Evolutionary conservation across 2,329 filamentous ascomycete genomes (phyloP).

Genomic region (Rutstroemia sp.): DNA sequence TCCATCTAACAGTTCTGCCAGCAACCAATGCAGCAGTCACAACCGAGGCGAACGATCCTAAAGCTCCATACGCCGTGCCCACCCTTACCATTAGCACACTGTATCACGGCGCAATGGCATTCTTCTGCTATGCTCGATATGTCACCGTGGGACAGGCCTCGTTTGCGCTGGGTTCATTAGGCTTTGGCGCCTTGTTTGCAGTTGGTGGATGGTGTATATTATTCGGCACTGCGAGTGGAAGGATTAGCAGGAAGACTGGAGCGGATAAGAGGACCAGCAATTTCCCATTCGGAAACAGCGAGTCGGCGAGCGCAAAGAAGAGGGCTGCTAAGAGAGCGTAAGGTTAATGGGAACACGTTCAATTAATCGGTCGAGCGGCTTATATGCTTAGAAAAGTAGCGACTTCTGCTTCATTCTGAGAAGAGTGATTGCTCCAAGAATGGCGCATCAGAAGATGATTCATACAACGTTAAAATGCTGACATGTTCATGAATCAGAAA

Average conservation of each 20-base stretch:
- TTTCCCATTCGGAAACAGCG: constrained; percentile 56
- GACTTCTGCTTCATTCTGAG: too few relatives aligned
- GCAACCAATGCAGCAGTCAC: constrained; percentile 31
- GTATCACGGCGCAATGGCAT: constrained; percentile 49
- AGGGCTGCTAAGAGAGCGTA: constrained; percentile 11
- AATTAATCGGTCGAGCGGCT: neutral
- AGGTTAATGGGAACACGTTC: neutral
- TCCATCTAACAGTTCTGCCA: constrained; percentile 12
- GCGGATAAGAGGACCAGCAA: constrained; percentile 59
- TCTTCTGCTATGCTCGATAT: constrained; percentile 54
- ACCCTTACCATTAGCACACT: constrained; percentile 49
- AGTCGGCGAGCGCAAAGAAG: constrained; percentile 31
- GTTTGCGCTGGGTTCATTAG: constrained; percentile 45
- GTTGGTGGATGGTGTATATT: constrained; percentile 51
- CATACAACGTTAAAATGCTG: too few relatives aligned
- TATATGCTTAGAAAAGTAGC: neutral
- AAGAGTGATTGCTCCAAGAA: too few relatives aligned
- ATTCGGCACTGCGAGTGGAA: constrained; percentile 42
- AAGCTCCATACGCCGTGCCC: constrained; percentile 50
- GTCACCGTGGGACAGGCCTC: constrained; percentile 40
- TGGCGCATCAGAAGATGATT: too few relatives aligned
- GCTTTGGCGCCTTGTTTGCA: constrained; percentile 41
- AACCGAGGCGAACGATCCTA: constrained; percentile 37
- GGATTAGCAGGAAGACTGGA: constrained; percentile 55
- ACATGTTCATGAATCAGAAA: too few relatives aligned